Evolutionary conservation across 2,329 filamentous ascomycete species (phyloP), one percentile per base, ranked within the genome.

Genomic region (Xylariomycetidae sp.): DNA sequence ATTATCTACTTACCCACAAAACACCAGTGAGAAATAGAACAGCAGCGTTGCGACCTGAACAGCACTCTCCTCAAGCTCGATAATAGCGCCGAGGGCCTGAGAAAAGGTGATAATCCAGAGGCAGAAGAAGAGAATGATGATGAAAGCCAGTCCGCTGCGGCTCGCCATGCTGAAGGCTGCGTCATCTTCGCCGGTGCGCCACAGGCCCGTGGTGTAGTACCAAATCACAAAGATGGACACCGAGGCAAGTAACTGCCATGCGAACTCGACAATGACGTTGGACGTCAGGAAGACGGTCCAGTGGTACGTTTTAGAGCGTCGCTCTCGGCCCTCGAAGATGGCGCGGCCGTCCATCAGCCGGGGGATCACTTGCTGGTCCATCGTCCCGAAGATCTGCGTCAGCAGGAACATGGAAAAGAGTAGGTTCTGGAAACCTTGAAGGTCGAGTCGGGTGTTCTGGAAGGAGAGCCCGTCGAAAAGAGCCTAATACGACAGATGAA

Each of bases 401-500:
- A 41, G 13, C 4, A 42, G 29, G 34, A 45, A 48, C 2, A 36
- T 30, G 14, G 42, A 35, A 11, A 45, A 45, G 15, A 45, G 10
- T 3, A 28, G 81, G 63, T 88, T 88, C 57, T 87, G 82, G 13
- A 92, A 67, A 32, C 86, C 86, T 53, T 87, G 82, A 25, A 82
- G 70, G 11, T 75, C 80, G 59, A 80, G 80, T 18, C 77, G 74
- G 1, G 82, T 77, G 26, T 78, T 72, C 67, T 73, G 85, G 60
- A 90, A 88, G 22, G 82, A 80, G 56, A 89, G 85, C 16, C 85
- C 86, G 48, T 89, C 84, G 57, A 89, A 89, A 12, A 92, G 70
- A 5, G 80, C 64, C 38, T 44, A n/a, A n/a, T n/a, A n/a, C n/a
- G n/a, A n/a, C n/a, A n/a, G n/a, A n/a, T n/a, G n/a, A n/a, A n/a